phyloP scores from a whole-genome alignment of 805 yeast genomes.

The Cyberlindnera japonica region DNA sequence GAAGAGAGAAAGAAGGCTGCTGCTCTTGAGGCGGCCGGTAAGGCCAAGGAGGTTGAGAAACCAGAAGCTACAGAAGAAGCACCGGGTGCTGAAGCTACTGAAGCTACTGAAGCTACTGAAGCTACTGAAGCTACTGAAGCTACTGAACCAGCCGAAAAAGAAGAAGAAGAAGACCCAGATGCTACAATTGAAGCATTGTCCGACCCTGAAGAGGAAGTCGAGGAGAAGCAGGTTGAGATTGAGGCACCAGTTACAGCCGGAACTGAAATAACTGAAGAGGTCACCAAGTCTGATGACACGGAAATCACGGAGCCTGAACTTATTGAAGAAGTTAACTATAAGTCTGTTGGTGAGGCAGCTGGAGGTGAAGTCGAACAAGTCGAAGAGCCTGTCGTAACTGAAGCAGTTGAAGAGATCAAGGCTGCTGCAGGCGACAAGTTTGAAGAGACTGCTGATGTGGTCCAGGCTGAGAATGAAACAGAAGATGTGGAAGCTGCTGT shows the following conservation, averaged over 20 bases:
- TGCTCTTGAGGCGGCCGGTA: conserved; percentile 15
- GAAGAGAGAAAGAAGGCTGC: conserved; percentile 16
- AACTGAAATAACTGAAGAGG: conserved; percentile 2
- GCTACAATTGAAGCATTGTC: conserved; percentile 13
- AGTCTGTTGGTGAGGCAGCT: neutral
- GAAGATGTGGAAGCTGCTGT: conserved; percentile 2
- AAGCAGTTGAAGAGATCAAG: conserved; percentile 3
- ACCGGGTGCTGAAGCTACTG: conserved; percentile 1
- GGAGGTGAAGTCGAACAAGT: neutral
- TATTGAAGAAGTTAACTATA: conserved; percentile 3
- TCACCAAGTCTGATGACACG: conserved; percentile 3
- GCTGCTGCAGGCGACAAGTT: conserved; percentile 6
- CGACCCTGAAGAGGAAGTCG: conserved; percentile 14
- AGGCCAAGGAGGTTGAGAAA: conserved; percentile 8
- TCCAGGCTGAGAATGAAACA: neutral
- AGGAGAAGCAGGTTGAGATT: no score
- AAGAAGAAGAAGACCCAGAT: conserved; percentile 9
- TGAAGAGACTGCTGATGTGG: neutral
- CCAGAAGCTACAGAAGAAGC: neutral
- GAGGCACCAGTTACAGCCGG: conserved; percentile 6
- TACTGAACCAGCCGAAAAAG: neutral
- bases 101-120: neutral
- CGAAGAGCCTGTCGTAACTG: conserved; percentile 5
- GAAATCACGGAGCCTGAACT: conserved; percentile 3
- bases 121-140: neutral